Base-by-base conservation (phyloP, 768 basidiomycete species). In the Auricularia heimuer region DNA sequence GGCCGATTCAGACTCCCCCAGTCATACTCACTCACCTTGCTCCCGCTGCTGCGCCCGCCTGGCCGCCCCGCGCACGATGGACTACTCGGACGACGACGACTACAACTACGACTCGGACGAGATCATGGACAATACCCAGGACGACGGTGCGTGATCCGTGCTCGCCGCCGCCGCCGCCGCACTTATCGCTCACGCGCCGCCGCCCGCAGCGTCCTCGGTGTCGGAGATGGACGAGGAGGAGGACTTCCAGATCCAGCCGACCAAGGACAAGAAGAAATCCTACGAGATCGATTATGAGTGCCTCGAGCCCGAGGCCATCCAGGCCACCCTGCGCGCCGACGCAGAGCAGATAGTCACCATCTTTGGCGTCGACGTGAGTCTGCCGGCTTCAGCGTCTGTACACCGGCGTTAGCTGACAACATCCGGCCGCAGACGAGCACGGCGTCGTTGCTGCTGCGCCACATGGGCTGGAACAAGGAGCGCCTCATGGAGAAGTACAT, bases 401-500 rank as follows among this genome's bases (percentile, higher is more conserved):
- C 60, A 47, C 63, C 54, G 44, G 62, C 33, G 62, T 54, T 65
- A 51, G 29, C 63, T 65, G 10, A 18, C 61, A 29, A 29, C 42
- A 63, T 14, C 62, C 62, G 34, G 34, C 33, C 51, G 21, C 73
- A 94, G 93, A 69, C 75, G 2, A 83, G 83, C 70, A 83, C 83
- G 2, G 94, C 94, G 3, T 81, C 85, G 2, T 77, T 94, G 36
- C 81, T 99, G 4, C 78, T 99, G 65, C 85, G 94, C 35, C 78
- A 90, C 76, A 84, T 89, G 80, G 80, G 82, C 64, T 99, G 97
- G 97, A 98, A 98, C 81, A 92, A 92, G 73, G 97, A 99, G 74
- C 87, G 88, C 64, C 83, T 99, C 24, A 92, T 94, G 69, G 96
- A 98, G 77, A 90, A 92, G 74, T 98, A 92, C 77, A 97, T 97